phyloP scores from a whole-genome alignment of 805 yeast genomes.

The Saturnispora sekii region DNA sequence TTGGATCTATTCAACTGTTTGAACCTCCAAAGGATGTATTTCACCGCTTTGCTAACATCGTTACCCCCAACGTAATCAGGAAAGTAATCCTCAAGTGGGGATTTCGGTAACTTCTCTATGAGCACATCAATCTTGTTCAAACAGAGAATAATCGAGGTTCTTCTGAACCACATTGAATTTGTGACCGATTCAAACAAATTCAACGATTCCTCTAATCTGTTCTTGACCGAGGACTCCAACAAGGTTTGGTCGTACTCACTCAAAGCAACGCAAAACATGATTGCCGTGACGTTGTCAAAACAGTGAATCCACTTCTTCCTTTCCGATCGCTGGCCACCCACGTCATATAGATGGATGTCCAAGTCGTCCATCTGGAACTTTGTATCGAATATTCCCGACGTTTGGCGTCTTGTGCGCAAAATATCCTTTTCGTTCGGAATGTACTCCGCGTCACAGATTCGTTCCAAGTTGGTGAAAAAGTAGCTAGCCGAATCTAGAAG shows the following conservation, averaged over 20 bases:
- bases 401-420: slow-evolving; percentile 79
- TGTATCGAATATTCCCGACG: slow-evolving; percentile 86
- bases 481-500: slow-evolving; percentile 78
- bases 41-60: slow-evolving; percentile 83
- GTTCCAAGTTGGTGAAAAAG: slow-evolving; percentile 56
- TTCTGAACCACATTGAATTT: slow-evolving; percentile 85
- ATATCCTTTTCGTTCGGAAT: slow-evolving; percentile 71
- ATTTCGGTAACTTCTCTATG: slow-evolving; percentile 70
- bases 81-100: slow-evolving; percentile 75
- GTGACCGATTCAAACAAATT: slow-evolving; percentile 83
- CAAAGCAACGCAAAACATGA: slow-evolving; percentile 84
- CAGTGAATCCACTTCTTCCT: slow-evolving; percentile 97
- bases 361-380: slow-evolving; percentile 64
- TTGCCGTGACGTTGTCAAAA: slow-evolving; percentile 83
- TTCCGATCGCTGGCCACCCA: slow-evolving; percentile 94
- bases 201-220: slow-evolving; percentile 72
- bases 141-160: slow-evolving; percentile 78
- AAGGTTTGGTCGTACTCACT: slow-evolving; percentile 86
- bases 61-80: slow-evolving; percentile 90
- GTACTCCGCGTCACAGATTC: slow-evolving; percentile 53
- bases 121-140: slow-evolving; percentile 86
- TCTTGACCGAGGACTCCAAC: slow-evolving; percentile 66
- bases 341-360: slow-evolving; percentile 63
- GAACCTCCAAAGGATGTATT: slow-evolving; percentile 84
- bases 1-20: slow-evolving; percentile 77